Conservation (phyloP, 345 rosid genomes). For the Acer negundo region DNA sequence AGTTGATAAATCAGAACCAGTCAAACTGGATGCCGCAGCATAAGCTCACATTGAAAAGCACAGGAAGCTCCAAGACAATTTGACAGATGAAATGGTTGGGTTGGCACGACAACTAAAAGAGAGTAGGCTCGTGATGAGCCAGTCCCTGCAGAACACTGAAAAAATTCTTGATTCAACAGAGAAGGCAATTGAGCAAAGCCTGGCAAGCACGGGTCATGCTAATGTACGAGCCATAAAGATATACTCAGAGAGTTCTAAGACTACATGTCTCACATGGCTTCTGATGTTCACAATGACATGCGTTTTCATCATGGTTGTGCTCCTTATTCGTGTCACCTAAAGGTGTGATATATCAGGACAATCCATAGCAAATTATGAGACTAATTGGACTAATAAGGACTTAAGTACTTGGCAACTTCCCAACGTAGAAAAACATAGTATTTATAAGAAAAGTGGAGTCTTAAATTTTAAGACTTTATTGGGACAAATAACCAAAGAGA, state of each 20-base stretch:
- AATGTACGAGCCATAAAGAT: conserved; percentile 62
- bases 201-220: conserved; percentile 80
- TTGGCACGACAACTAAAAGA: conserved; percentile 88
- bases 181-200: conserved; percentile 84
- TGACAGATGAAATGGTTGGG: conserved; percentile 94
- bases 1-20: conserved; percentile 48
- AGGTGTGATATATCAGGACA: neutral
- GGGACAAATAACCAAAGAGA: too few species aligned
- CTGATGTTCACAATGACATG: conserved; percentile 67
- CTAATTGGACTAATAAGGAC: too few species aligned
- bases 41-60: conserved; percentile 77
- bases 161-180: conserved; percentile 86
- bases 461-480: too few species aligned
- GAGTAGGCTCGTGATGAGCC: conserved; percentile 78
- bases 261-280: conserved; percentile 86
- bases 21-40: conserved; percentile 71
- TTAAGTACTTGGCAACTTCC: too few species aligned
- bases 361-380: too few species aligned
- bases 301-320: conserved; percentile 82
- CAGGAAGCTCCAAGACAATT: conserved; percentile 81
- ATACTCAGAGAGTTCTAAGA: conserved; percentile 69
- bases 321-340: conserved; percentile 77
- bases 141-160: conserved; percentile 77
- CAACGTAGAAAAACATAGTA: too few species aligned
- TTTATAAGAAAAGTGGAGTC: too few species aligned